Base-by-base conservation (phyloP, 140 eudicot species). In the Erigeron philadelphicus region DNA sequence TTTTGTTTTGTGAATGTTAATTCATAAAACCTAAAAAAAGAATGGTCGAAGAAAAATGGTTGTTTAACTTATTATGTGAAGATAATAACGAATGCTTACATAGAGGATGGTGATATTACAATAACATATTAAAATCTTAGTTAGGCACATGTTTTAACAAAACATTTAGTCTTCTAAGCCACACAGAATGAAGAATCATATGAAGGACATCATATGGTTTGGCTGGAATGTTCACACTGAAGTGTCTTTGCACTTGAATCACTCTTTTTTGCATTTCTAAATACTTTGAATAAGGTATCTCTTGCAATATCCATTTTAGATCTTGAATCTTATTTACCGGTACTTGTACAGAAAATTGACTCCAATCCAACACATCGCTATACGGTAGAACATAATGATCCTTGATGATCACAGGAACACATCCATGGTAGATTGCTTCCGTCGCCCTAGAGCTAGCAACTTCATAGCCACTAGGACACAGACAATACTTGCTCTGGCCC, bases 331-430 rank as follows among this genome's bases (percentile, higher is more conserved):
- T 82, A 43, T 35, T 63, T 2, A 85, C 62, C 55, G 76, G 71
- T 8, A 85, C 60, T 43, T 79, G 78, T 7, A 88, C 74, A 0
- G 93, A 83, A 47, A 88, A 88, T 60, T 68, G 82, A 54, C 78
- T 85, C 96, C 96, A 88, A 59, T 88, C 93, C 71, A 88, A 65
- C 57, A 88, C 80, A 50, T 88, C 85, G 9, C 86, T 79, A 63
- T 83, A 85, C 15, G 96, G 96, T 57, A 88, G 81, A 58, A 79
- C 93, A 43, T 88, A 88, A 45, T 83, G 64, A 61, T 74, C 68
- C 38, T 89, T 85, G 13, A 88, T 79, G 2, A 86, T 16, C 16
- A 88, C 87, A 0, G 90, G 93, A 10, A 88, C 64, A 50, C 96
- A 88, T 1, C 96, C 93, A 2, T 75, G 67, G 5, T 81, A 85